phyloP scores from a whole-genome alignment of 2,329 filamentous ascomycete genomes.

The Fusarium sp. region DNA sequence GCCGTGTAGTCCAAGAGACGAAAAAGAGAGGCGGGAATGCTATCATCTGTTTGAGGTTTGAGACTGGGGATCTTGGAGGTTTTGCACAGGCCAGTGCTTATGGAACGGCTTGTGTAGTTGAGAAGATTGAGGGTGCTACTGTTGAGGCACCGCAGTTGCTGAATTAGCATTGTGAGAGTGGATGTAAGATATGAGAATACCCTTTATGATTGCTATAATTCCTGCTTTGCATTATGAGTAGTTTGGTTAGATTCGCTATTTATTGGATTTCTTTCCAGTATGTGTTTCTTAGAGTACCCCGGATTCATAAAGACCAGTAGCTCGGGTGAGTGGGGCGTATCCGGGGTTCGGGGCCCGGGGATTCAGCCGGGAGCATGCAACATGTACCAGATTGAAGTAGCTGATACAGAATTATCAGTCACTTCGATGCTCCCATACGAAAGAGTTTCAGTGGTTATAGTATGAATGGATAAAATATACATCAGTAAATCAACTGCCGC shows the following conservation, averaged over 20 bases:
- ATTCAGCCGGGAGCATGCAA: not conserved
- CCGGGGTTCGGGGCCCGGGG: conserved; percentile 7
- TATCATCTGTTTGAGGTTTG: conserved; percentile 68
- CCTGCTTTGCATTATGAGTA: not conserved
- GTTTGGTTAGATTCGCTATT: not conserved
- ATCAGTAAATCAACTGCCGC: not conserved
- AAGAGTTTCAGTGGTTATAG: not conserved
- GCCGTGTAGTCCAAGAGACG: conserved; percentile 65
- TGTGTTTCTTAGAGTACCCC: not conserved
- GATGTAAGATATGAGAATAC: not conserved
- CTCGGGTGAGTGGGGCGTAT: conserved; percentile 2
- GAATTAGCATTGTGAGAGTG: not conserved
- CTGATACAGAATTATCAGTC: not conserved
- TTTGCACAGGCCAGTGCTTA: conserved; percentile 71
- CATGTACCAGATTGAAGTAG: not conserved
- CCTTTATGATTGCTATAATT: not conserved
- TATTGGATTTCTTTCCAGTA: not conserved
- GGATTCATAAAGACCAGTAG: not conserved
- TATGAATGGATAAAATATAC: not conserved
- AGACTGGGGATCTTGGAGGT: conserved; percentile 64
- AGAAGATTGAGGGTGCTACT: conserved; percentile 60
- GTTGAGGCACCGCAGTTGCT: conserved; percentile 45
- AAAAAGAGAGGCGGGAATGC: conserved; percentile 69
- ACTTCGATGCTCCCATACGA: not conserved
- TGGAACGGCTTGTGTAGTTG: conserved; percentile 67